Evolutionary conservation across 1,139 yeast genomes (phyloP).

Genomic region (Blastobotrys capitulatus): DNA sequence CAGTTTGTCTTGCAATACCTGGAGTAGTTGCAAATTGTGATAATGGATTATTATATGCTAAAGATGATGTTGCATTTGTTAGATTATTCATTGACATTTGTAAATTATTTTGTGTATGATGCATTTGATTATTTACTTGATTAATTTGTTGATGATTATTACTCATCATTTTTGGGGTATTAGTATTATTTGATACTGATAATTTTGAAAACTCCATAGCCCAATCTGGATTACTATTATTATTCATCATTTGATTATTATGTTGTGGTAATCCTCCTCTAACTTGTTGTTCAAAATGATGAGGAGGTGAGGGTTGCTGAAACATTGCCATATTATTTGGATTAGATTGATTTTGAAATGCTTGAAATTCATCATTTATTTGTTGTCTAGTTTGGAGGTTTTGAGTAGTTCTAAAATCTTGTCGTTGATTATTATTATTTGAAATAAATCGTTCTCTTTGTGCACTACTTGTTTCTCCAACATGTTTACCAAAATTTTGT

Average conservation of each 20-base stretch:
- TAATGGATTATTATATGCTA: slow-evolving; percentile 7
- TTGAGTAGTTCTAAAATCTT: slow-evolving; percentile 7
- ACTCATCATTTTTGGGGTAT: neutral
- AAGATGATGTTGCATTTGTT: slow-evolving; percentile 4
- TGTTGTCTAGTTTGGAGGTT: slow-evolving; percentile 8
- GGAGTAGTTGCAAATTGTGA: slow-evolving; percentile 17
- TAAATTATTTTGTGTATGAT: neutral
- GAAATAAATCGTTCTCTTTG: slow-evolving; percentile 12
- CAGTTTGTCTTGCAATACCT: slow-evolving; percentile 19
- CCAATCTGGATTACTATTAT: slow-evolving; percentile 12
- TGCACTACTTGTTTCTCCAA: slow-evolving; percentile 10
- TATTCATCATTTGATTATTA: slow-evolving; percentile 10
- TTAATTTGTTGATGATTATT: no score
- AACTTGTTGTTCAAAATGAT: neutral
- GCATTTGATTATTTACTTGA: neutral
- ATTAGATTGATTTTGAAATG: slow-evolving; percentile 3
- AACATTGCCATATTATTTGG: neutral
- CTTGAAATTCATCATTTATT: slow-evolving; percentile 14
- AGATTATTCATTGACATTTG: slow-evolving; percentile 6
- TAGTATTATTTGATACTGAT: neutral
- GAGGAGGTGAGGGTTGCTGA: no score
- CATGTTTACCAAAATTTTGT: slow-evolving; percentile 29
- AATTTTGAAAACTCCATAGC: slow-evolving; percentile 17
- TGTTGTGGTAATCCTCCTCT: neutral
- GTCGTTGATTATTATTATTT: slow-evolving; percentile 1